phyloP scores from a whole-genome alignment of 768 basidiomycete genomes.

The Russula brevipes region DNA sequence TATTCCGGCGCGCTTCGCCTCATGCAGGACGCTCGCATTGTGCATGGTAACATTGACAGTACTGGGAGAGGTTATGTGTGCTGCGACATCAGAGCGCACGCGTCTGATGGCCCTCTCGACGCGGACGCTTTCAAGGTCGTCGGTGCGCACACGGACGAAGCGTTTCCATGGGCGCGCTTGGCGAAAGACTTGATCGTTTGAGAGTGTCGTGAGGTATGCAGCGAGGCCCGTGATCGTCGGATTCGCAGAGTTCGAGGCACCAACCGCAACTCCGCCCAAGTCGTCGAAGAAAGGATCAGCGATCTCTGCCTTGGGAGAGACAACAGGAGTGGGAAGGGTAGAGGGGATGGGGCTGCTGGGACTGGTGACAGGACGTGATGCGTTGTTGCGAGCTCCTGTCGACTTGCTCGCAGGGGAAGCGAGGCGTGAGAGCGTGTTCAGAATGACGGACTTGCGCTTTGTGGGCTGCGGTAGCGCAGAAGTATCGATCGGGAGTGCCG shows the following conservation, averaged over 20 bases:
- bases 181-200: conserved; percentile 61
- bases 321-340: conserved; percentile 41
- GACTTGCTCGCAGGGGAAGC: conserved; percentile 65
- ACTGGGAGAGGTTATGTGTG: conserved; percentile 46
- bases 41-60: conserved; percentile 25
- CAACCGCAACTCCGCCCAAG: conserved; percentile 25
- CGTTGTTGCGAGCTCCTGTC: conserved; percentile 32
- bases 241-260: conserved; percentile 28
- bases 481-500: conserved; percentile 56
- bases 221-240: conserved; percentile 56
- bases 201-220: conserved; percentile 71
- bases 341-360: conserved; percentile 33
- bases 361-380: conserved; percentile 21
- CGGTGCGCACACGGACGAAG: conserved; percentile 79
- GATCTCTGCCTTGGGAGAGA: conserved; percentile 51
- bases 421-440: conserved; percentile 80
- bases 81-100: conserved; percentile 77
- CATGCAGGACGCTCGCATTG: conserved; percentile 14
- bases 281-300: conserved; percentile 54
- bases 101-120: conserved; percentile 86
- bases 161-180: conserved; percentile 72
- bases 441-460: conserved; percentile 79
- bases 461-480: conserved; percentile 47
- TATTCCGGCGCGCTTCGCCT: conserved; percentile 7
- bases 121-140: conserved; percentile 83